A percentile compares a stretch with the other conserved stretches of the same genome.
Evolutionary conservation across 768 basidiomycete genomes (phyloP).

Genomic region (Suillus fuscotomentosus): DNA sequence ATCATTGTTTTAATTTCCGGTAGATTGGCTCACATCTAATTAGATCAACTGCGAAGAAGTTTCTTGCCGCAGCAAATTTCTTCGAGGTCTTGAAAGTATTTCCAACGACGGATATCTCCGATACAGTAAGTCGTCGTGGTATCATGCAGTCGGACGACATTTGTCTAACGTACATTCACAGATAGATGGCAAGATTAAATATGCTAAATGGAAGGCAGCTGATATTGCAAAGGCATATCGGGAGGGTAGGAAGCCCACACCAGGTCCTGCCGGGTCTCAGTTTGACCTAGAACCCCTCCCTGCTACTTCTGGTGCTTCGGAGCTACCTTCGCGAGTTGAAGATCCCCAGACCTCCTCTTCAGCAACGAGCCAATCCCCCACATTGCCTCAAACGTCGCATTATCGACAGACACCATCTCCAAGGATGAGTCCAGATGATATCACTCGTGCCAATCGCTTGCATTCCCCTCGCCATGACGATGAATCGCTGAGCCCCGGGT

Average conservation of each 20-base stretch:
- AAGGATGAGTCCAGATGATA: constrained; percentile 25
- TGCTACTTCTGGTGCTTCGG: constrained; percentile 9
- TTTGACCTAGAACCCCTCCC: constrained; percentile 21
- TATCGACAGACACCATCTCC: constrained; percentile 35
- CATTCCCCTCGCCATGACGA: constrained; percentile 27
- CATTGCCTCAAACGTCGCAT: constrained; percentile 1
- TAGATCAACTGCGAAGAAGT: constrained; percentile 91
- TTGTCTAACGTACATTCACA: constrained; percentile 29
- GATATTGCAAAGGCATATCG: constrained; percentile 93
- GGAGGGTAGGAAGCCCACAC: constrained; percentile 82
- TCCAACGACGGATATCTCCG: constrained; percentile 53
- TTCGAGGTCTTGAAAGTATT: constrained; percentile 86
- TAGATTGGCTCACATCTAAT: constrained; percentile 8
- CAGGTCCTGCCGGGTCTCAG: constrained; percentile 67
- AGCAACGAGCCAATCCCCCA: constrained; percentile 22
- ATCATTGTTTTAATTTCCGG: not conserved
- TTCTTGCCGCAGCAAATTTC: constrained; percentile 93
- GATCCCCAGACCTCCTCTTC: constrained; percentile 27
- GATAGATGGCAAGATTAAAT: constrained; percentile 87
- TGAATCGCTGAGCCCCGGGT: constrained; percentile 46
- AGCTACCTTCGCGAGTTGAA: constrained; percentile 17
- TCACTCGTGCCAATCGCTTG: constrained; percentile 28
- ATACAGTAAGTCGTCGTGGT: constrained; percentile 44
- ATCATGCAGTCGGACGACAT: not conserved
- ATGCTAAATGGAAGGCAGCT: constrained; percentile 97